Conservation (phyloP, 768 basidiomycete species). For the Mrakia hoshinonis region DNA sequence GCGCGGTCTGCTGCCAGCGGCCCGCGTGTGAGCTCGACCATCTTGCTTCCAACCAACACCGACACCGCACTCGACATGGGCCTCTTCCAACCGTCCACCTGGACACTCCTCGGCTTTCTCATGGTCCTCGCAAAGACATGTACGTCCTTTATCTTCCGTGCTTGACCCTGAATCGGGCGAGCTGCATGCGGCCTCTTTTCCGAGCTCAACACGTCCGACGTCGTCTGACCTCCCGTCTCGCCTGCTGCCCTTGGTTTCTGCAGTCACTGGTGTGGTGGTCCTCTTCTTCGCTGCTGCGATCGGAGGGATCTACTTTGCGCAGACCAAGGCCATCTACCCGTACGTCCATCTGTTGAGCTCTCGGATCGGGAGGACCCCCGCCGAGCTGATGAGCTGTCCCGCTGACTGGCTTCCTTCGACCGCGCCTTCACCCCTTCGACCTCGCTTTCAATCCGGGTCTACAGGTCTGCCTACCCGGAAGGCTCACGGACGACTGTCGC, state of each 20-base stretch:
- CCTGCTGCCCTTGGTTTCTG: background rate
- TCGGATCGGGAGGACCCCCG: too few species aligned
- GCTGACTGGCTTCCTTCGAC: background rate
- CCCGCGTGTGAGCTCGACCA: background rate
- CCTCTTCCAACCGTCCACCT: constrained; percentile 6
- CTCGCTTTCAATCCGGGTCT: too few species aligned
- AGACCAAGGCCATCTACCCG: constrained; percentile 28
- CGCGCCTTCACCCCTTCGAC: background rate
- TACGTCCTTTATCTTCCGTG: background rate
- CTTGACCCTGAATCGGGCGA: background rate
- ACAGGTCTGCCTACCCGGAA: constrained; percentile 23
- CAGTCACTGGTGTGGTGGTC: background rate
- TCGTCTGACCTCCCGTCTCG: background rate
- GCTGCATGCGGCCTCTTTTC: background rate
- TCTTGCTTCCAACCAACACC: background rate
- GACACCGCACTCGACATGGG: background rate
- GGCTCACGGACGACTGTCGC: constrained; percentile 26
- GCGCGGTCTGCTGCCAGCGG: background rate
- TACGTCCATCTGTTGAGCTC: constrained; percentile 4
- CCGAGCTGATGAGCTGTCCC: background rate
- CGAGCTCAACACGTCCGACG: background rate
- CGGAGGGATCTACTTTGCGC: constrained; percentile 21
- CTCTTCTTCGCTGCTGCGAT: constrained; percentile 1
- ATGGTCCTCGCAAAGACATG: constrained; percentile 6
- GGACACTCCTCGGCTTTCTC: constrained; percentile 16